These are phyloP conservation scores for Murraya paniculata DNA, from an alignment of 345 rosid genomes.

Conservation along the genomic window DNA sequence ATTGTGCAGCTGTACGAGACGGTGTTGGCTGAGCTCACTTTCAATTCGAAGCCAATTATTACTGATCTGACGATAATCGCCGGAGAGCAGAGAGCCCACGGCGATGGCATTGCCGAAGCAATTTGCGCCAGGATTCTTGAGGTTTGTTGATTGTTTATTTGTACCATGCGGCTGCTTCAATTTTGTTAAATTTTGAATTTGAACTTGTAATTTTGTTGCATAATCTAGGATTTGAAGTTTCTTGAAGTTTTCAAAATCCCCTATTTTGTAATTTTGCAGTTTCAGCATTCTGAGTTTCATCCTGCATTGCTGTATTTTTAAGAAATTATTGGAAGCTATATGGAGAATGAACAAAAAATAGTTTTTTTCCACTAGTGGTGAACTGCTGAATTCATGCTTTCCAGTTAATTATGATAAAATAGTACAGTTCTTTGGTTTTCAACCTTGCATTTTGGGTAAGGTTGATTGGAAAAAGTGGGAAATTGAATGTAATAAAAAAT, in stretches of 20 bases:
- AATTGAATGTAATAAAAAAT: not conserved
- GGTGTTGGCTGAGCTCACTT: conserved; percentile 64
- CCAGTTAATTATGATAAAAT: not conserved
- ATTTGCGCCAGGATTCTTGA: conserved; percentile 85
- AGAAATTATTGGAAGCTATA: not conserved
- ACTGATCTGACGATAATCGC: conserved; percentile 97
- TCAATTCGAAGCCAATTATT: conserved; percentile 96
- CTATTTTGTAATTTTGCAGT: not conserved
- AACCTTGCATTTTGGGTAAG: not conserved
- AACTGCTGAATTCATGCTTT: not conserved
- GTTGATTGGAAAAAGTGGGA: not conserved
- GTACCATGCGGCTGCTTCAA: not conserved
- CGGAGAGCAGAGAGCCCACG: conserved; percentile 78
- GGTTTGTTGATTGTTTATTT: conserved; percentile 39
- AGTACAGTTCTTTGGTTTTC: not conserved
- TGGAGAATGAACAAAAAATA: not conserved
- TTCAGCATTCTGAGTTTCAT: not conserved
- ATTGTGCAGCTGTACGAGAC: conserved; percentile 71
- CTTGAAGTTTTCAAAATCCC: not conserved
- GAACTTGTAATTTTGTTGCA: conserved; percentile 10
- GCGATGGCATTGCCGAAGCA: conserved; percentile 79
- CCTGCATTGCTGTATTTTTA: not conserved
- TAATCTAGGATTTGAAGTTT: conserved; percentile 4
- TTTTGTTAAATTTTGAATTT: not conserved
- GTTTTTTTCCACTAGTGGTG: not conserved